Percentiles rank a stretch among this genome's conserved stretches.
Conservation (phyloP, 116 monocot genomes). For the Zostera marina region DNA sequence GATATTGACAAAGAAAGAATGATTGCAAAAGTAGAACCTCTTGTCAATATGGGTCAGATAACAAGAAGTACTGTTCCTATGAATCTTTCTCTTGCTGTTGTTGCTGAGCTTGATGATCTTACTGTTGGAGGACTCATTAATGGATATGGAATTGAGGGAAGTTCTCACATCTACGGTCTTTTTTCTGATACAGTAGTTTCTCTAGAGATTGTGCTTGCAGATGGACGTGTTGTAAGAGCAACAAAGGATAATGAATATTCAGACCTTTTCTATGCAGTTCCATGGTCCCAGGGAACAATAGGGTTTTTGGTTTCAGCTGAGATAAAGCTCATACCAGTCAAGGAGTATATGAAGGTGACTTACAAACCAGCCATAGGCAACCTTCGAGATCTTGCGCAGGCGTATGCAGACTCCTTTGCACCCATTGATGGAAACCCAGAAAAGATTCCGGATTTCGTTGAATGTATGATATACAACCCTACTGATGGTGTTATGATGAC, state of each 20-base stretch:
- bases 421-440: constrained; percentile 41
- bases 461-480: constrained; percentile 37
- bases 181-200: constrained; percentile 62
- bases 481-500: constrained; percentile 39
- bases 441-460: constrained; percentile 52
- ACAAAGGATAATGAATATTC: constrained; percentile 60
- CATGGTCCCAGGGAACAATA: constrained; percentile 31
- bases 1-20: constrained; percentile 44
- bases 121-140: constrained; percentile 69
- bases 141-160: constrained; percentile 65
- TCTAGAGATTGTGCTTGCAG: constrained; percentile 49
- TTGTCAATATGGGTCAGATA: constrained; percentile 67
- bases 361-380: constrained; percentile 33
- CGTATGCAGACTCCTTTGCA: constrained; percentile 52
- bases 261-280: constrained; percentile 50
- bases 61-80: constrained; percentile 46
- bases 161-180: constrained; percentile 53
- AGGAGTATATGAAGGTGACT: constrained; percentile 56
- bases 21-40: constrained; percentile 49
- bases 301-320: constrained; percentile 49
- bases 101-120: constrained; percentile 66
- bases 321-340: constrained; percentile 45
- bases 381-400: constrained; percentile 36
- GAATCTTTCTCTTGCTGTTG: constrained; percentile 56
- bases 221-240: constrained; percentile 46